Evolutionary conservation across 2,329 filamentous ascomycete species (phyloP).

Genomic region (Curvularia spicifera): DNA sequence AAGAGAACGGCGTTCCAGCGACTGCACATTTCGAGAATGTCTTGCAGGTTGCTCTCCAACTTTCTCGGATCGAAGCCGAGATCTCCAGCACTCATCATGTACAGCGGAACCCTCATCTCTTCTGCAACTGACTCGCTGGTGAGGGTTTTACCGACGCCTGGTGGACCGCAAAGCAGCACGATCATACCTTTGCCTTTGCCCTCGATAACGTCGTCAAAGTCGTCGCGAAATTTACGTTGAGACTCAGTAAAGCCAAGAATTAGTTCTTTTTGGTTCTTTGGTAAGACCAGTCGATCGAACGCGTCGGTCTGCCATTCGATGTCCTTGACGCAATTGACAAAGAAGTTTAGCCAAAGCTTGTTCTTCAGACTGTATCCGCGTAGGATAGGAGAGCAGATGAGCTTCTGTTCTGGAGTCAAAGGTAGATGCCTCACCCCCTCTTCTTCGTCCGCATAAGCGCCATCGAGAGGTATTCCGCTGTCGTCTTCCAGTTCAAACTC

Average conservation of each 20-base stretch:
- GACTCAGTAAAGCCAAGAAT: slow-evolving; percentile 72
- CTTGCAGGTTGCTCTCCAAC: slow-evolving; percentile 76
- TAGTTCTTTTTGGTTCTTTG: slow-evolving; percentile 32
- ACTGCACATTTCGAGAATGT: slow-evolving; percentile 82
- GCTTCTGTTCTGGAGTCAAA: slow-evolving; percentile 37
- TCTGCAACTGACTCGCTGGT: slow-evolving; percentile 32
- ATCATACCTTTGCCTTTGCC: slow-evolving; percentile 48
- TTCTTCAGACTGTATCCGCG: slow-evolving; percentile 35
- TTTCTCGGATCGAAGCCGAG: slow-evolving; percentile 61
- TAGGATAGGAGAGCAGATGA: slow-evolving; percentile 55
- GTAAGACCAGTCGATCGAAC: slow-evolving; percentile 52
- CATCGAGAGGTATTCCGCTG: slow-evolving; percentile 25
- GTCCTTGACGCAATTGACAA: slow-evolving; percentile 52
- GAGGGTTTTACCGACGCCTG: slow-evolving; percentile 38
- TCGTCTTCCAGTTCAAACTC: slow-evolving; percentile 3
- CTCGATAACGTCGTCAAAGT: slow-evolving; percentile 55
- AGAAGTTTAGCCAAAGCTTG: slow-evolving; percentile 38
- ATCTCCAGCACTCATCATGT: slow-evolving; percentile 81
- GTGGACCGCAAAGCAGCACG: slow-evolving; percentile 35
- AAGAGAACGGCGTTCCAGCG: slow-evolving; percentile 64
- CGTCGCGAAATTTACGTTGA: slow-evolving; percentile 59
- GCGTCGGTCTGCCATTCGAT: slow-evolving; percentile 54
- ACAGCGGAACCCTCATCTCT: slow-evolving; percentile 49
- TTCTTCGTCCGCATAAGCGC: slow-evolving; percentile 27
- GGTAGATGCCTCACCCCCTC: slow-evolving; percentile 20